Base-by-base conservation (phyloP, 2,329 filamentous ascomycete species). In the Pestalotiopsis sp. region DNA sequence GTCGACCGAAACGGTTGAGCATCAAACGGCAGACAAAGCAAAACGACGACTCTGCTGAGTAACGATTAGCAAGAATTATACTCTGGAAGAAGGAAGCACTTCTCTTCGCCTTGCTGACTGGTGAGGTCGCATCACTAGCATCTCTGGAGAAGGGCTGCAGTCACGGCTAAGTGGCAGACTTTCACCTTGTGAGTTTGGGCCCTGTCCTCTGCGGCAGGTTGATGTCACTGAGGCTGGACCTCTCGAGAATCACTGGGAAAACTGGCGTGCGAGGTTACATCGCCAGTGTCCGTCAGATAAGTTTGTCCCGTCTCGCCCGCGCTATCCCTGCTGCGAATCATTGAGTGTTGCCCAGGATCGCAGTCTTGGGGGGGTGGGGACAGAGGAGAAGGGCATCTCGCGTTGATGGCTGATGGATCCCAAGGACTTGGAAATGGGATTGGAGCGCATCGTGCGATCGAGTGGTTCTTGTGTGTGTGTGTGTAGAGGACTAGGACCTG, bases 281-380 rank as follows among this genome's bases (percentile, higher is more conserved):
- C 64, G 64, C 55, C 25, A 66, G 55, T 66, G 39, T 60, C 64
- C 64, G 55, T 66, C 38, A 66, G 64, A 65, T 65, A 57, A 38
- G 52, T 38, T 45, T 60, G 64, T 66, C 55, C 64, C 52, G 31
- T 31, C 55, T 45, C 20, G 52, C 55, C 64, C 52, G 31, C n/a
- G 25, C 23, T n/a, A 66, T 66, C 64, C 64, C 55, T 59, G 64
- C 31, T 31, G 64, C 39, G 64, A 66, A 66, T 66, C 64, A 66
- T 60, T 36, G 36, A 66, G 52, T 60, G 45, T 9, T 36, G 31
- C 31, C 25, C 39, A 20, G 31, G 36, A 55, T 60, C 27, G 23
- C 52, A 17, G 23, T 31, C 20, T 12, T 38, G 20, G 31, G 20
- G 20, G 5, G 31, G 36, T 66, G 52, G 64, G 13, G 64, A 52